Conservation (phyloP, 2,329 filamentous ascomycete genomes). For the Fulvia fulva region DNA sequence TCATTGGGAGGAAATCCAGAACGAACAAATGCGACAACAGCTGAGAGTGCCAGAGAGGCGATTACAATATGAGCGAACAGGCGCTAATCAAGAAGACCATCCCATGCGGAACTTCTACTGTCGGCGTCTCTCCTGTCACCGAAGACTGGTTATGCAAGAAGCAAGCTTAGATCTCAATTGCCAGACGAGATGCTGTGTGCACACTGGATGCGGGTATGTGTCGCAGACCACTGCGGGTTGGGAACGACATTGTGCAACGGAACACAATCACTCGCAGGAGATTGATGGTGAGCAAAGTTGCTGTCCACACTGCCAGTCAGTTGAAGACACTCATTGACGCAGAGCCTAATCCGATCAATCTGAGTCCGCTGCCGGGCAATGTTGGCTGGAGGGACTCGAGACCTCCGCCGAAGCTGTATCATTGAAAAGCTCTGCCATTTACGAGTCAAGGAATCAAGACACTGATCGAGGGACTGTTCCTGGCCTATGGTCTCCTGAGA, state of each 20-base stretch:
- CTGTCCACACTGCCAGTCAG: neutral
- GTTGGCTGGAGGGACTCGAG: neutral
- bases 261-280: neutral
- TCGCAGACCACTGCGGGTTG: slow-evolving; percentile 14
- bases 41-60: neutral
- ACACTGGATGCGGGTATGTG: slow-evolving; percentile 16
- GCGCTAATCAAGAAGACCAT: neutral
- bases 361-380: neutral
- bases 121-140: slow-evolving; percentile 9
- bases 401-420: neutral
- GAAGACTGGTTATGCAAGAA: slow-evolving; percentile 9
- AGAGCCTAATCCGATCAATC: neutral
- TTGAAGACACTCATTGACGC: neutral
- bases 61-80: neutral
- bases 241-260: slow-evolving; percentile 8
- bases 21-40: neutral
- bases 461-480: too few relatives aligned
- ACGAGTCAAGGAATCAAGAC: neutral
- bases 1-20: neutral
- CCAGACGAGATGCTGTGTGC: slow-evolving; percentile 13
- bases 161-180: slow-evolving; percentile 11
- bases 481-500: too few relatives aligned
- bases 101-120: slow-evolving; percentile 12
- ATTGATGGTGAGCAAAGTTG: neutral
- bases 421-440: neutral